Evolutionary conservation across 495 filamentous ascomycete genomes (phyloP).

Genomic region (Evansstolkia leycettana): DNA sequence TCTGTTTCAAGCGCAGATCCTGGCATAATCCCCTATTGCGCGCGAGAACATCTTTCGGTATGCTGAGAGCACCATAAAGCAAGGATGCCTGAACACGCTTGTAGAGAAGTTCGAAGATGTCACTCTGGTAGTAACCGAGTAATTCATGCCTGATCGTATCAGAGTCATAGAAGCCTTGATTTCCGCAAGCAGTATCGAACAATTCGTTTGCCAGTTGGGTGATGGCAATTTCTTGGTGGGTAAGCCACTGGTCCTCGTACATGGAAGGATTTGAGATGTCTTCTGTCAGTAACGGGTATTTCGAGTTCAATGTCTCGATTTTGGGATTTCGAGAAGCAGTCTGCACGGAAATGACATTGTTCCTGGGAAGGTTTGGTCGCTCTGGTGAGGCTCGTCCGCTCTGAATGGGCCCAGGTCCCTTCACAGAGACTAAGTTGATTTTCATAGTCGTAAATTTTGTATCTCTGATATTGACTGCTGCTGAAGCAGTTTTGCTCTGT

Average conservation of each 20-base stretch:
- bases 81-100: conserved; percentile 51
- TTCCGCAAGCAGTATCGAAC: conserved; percentile 24
- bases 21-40: conserved; percentile 36
- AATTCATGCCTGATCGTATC: conserved; percentile 29
- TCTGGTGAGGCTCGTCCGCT: conserved; percentile 1
- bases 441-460: not conserved
- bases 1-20: conserved; percentile 46
- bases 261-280: conserved; percentile 42
- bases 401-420: not conserved
- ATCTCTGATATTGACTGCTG: not conserved
- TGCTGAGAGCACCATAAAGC: conserved; percentile 46
- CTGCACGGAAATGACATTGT: too few relatives aligned
- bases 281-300: conserved; percentile 43
- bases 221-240: conserved; percentile 48
- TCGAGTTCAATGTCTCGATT: conserved; percentile 11
- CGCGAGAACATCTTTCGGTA: conserved; percentile 38
- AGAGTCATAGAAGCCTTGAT: conserved; percentile 10
- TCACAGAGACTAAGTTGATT: conserved; percentile 6
- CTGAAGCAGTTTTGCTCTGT: conserved; percentile 4
- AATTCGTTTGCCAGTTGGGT: conserved; percentile 48
- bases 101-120: conserved; percentile 39
- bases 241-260: conserved; percentile 57
- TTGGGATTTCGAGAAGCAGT: not conserved
- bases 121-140: conserved; percentile 43
- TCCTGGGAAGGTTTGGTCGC: not conserved